Conservation (phyloP, 75 land plant genomes). For the Picea glauca region DNA sequence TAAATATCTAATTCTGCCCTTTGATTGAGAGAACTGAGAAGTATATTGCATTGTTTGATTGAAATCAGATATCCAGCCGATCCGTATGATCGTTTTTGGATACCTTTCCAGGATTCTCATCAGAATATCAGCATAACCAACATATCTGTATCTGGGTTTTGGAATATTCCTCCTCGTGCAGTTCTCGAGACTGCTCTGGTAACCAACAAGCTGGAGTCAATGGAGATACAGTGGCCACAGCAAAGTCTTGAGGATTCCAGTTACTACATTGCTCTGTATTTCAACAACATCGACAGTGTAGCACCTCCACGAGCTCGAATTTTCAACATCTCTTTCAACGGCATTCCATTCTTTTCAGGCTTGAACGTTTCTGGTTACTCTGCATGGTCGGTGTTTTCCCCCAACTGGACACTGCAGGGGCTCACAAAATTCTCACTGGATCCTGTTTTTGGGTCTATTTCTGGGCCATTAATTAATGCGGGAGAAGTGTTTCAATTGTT, state of each 20-base stretch:
- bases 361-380: constrained; percentile 28
- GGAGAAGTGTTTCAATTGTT: constrained; percentile 45
- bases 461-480: constrained; percentile 66
- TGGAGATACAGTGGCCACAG: constrained; percentile 46
- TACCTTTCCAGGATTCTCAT: constrained; percentile 32
- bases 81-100: constrained; percentile 57
- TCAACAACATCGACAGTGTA: constrained; percentile 38
- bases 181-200: constrained; percentile 39
- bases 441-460: constrained; percentile 24
- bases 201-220: constrained; percentile 31
- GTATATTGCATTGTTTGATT: background rate
- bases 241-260: constrained; percentile 11
- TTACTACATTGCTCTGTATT: constrained; percentile 60
- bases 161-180: constrained; percentile 58
- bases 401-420: constrained; percentile 52
- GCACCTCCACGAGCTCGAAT: constrained; percentile 40
- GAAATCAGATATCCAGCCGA: constrained; percentile 68
- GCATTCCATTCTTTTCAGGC: constrained; percentile 20
- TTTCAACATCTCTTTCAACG: constrained; percentile 51
- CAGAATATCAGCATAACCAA: constrained; percentile 17
- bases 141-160: constrained; percentile 32
- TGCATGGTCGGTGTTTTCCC: constrained; percentile 29
- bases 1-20: no score
- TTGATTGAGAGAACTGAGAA: no score
- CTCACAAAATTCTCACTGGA: constrained; percentile 29